A percentile compares a stretch with the other conserved stretches of the same genome.
Conservation (phyloP, 2,329 filamentous ascomycete genomes). For the Akanthomyces uredinophilus region DNA sequence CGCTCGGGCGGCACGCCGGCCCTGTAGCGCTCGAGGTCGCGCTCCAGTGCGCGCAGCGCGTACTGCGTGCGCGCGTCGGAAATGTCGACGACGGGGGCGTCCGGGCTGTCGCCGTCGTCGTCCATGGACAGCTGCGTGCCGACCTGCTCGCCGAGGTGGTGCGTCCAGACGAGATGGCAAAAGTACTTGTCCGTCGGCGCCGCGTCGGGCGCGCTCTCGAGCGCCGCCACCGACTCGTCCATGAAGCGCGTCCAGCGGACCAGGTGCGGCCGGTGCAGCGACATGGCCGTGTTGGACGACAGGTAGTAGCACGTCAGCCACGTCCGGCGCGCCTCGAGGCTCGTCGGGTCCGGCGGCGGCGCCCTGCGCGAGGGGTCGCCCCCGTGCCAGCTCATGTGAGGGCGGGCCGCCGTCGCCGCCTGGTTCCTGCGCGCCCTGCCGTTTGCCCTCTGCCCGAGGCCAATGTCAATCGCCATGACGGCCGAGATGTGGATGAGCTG, state of each 20-base stretch:
- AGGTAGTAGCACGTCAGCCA: slow-evolving; percentile 58
- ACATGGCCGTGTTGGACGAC: slow-evolving; percentile 55
- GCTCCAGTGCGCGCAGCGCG: slow-evolving; percentile 59
- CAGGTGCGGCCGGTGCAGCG: slow-evolving; percentile 55
- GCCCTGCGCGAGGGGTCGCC: slow-evolving; percentile 36
- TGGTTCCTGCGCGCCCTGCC: slow-evolving; percentile 15
- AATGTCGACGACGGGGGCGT: slow-evolving; percentile 47
- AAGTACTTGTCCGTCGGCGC: slow-evolving; percentile 53
- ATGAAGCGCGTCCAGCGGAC: slow-evolving; percentile 58
- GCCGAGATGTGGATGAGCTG: slow-evolving; percentile 77
- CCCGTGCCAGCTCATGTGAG: slow-evolving; percentile 29
- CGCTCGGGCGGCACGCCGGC: slow-evolving; percentile 47
- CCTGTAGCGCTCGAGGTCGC: slow-evolving; percentile 57
- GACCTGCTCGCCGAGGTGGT: slow-evolving; percentile 63
- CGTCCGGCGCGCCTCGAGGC: slow-evolving; percentile 50
- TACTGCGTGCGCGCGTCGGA: slow-evolving; percentile 60
- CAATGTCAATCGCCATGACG: slow-evolving; percentile 78
- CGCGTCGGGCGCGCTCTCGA: slow-evolving; percentile 50
- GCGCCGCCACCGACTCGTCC: slow-evolving; percentile 52
- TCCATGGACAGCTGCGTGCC: slow-evolving; percentile 62
- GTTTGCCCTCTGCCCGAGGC: slow-evolving; percentile 51
- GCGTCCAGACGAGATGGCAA: slow-evolving; percentile 55
- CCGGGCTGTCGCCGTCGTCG: too few species aligned
- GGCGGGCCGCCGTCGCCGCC: not conserved
- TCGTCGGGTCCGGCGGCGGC: slow-evolving; percentile 44